Base-by-base conservation (phyloP, 1,284 basidiomycete species). In the Naganishia cerealis region DNA sequence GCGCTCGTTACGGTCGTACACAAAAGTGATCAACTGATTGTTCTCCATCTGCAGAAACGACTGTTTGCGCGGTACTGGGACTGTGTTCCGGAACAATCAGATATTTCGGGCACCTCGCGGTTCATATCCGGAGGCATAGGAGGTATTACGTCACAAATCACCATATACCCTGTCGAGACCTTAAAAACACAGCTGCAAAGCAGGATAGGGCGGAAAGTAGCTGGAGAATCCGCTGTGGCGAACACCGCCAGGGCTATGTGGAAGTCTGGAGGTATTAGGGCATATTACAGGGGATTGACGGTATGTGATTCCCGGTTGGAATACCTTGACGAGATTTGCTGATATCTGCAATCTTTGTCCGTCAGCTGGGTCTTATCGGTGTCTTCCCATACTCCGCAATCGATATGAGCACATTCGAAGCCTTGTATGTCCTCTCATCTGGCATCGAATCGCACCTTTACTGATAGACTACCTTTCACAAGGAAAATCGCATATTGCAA, bases 51-150 rank as follows among this genome's bases (percentile, higher is more conserved):
- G 62, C 74, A 93, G 86, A 99, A 99, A 88, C 89, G 90, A 12
- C 86, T 92, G 69, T 94, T 99, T 79, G 96, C 95, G 6, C 86
- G 87, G 76, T 90, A 98, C 79, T 90, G 88, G 84, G 95, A 98
- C 80, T 82, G 87, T 65, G 94, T 97, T 1, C 89, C 92, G 7
- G 94, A 99, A 77, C 83, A 89, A 16, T 85, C 92, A 48, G 88
- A 97, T 62, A 94, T 99, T 72, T 94, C 91, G 72, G 93, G 93
- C 4, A 85, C 87, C 38, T 94, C 91, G 77, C 87, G 96, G 16
- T 99, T 99, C 82, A 79, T 99, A 63, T 91, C 94, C 16, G 96
- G 96, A 63, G 96, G 96, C 1, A 86, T 99, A 50, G 96, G 95
- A 58, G 96, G 96, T 56, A 90, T 99, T 74, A 88, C 87, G 56